Percentiles rank a stretch among this genome's conserved stretches.
These are phyloP conservation scores for Mortierella claussenii DNA, from an alignment of 192 early-diverging fungal genomes.

Conservation along the genomic window DNA sequence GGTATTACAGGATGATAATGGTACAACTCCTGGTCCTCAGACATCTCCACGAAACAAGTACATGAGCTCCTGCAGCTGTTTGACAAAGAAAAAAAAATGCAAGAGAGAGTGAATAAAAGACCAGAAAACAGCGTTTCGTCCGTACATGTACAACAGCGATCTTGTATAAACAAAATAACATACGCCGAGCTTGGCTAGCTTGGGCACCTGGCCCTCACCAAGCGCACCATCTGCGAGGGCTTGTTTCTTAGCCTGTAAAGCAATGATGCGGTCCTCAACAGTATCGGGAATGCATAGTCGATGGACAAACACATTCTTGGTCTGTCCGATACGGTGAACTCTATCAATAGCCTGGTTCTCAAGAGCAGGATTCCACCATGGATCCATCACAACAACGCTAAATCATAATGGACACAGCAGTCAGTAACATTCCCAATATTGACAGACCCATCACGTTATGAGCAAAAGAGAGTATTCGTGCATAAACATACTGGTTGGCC, in stretches of 20 bases:
- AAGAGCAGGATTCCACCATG: constrained; percentile 86
- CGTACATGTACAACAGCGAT: too few species aligned
- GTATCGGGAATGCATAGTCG: constrained; percentile 70
- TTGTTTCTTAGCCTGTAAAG: constrained; percentile 71
- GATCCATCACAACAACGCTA: constrained; percentile 78
- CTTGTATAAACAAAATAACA: neutral
- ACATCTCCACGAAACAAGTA: constrained; percentile 24
- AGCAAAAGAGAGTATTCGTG: neutral
- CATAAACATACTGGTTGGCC: constrained; percentile 62
- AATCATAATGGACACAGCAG: too few species aligned
- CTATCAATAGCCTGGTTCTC: constrained; percentile 76
- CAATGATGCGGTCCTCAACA: constrained; percentile 77
- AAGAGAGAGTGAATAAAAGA: too few species aligned
- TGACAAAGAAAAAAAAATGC: too few species aligned
- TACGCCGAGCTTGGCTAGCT: constrained; percentile 49
- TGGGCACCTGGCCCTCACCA: constrained; percentile 48
- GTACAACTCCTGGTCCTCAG: too few species aligned
- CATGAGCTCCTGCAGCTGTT: constrained; percentile 44
- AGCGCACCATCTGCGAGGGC: constrained; percentile 46
- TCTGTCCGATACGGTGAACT: constrained; percentile 81
- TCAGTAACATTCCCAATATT: too few species aligned
- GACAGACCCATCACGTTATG: neutral
- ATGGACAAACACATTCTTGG: constrained; percentile 66
- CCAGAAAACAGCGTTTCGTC: too few species aligned
- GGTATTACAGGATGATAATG: too few species aligned